A percentile compares a stretch with the other conserved stretches of the same genome.
These are phyloP conservation scores for Herpomyces periplanetae DNA, from an alignment of 2,329 filamentous ascomycete genomes.

Conservation along the genomic window DNA sequence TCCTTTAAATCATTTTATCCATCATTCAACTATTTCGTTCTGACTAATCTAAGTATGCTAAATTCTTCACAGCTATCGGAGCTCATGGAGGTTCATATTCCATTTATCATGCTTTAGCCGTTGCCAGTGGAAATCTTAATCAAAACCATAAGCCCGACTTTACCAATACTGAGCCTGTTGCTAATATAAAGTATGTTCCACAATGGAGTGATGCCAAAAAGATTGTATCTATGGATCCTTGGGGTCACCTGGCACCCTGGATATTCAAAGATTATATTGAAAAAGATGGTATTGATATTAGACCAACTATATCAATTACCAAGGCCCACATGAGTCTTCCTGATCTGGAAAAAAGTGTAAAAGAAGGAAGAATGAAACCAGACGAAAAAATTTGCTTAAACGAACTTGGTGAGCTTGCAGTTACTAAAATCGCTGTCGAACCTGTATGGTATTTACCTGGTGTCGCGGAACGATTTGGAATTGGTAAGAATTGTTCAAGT, in stretches of 20 bases:
- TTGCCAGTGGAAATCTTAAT: constrained; percentile 60
- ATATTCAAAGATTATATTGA: constrained; percentile 40
- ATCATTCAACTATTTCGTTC: constrained; percentile 2
- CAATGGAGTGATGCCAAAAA: constrained; percentile 68
- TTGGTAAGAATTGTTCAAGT: constrained; percentile 17
- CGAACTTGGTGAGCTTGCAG: constrained; percentile 42
- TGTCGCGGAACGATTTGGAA: constrained; percentile 68
- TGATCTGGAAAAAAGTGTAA: constrained; percentile 62
- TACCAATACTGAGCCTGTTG: constrained; percentile 68
- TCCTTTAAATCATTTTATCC: neutral
- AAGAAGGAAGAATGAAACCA: constrained; percentile 20
- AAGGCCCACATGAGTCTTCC: constrained; percentile 87
- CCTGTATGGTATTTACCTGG: constrained; percentile 63
- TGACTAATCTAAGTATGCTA: too few relatives aligned
- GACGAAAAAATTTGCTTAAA: constrained; percentile 7
- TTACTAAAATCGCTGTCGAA: constrained; percentile 88
- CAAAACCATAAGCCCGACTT: constrained; percentile 38
- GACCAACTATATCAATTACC: constrained; percentile 65
- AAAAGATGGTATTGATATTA: constrained; percentile 40
- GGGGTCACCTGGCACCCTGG: constrained; percentile 53
- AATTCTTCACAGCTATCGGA: constrained; percentile 14
- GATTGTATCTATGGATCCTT: constrained; percentile 89
- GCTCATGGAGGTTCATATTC: constrained; percentile 68
- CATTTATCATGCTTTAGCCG: constrained; percentile 69
- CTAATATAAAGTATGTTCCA: constrained; percentile 47